Evolutionary conservation across 495 filamentous ascomycete genomes (phyloP).

Genomic region (Jackrogersella minutella): DNA sequence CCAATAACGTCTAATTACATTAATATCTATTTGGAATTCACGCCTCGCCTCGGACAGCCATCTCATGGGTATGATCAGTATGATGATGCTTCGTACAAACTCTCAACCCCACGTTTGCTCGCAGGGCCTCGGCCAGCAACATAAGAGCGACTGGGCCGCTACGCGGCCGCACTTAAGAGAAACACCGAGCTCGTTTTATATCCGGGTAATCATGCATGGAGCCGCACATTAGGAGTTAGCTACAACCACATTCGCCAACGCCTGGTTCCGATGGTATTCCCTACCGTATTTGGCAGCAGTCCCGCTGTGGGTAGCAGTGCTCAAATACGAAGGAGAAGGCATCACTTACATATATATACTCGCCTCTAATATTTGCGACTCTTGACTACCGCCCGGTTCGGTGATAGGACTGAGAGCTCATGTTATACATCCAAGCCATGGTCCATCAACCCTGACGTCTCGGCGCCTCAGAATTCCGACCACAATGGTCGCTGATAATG

Average conservation of each 20-base stretch:
- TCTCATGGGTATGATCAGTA: neutral
- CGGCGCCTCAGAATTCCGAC: neutral
- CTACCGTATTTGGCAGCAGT: neutral
- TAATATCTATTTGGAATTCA: slow-evolving; percentile 1
- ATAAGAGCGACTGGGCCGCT: neutral
- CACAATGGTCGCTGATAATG: slow-evolving; percentile 26
- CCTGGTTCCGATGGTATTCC: neutral
- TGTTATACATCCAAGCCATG: neutral
- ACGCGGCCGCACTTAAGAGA: neutral
- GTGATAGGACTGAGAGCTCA: slow-evolving; percentile 5
- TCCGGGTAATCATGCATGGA: neutral
- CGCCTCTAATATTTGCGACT: neutral
- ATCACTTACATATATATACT: neutral
- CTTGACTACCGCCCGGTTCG: neutral
- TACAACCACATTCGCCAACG: neutral
- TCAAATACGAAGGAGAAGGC: neutral
- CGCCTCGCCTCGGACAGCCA: neutral
- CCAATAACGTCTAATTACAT: slow-evolving; percentile 16
- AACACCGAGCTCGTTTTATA: neutral
- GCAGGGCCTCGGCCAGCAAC: neutral
- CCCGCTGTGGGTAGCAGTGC: neutral
- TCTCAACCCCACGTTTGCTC: neutral
- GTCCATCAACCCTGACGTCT: neutral
- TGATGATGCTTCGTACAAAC: neutral
- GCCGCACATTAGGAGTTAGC: neutral